These are phyloP conservation scores for Lodderomyces metapsilosis DNA, from an alignment of 1,139 yeast genomes.

Conservation along the genomic window DNA sequence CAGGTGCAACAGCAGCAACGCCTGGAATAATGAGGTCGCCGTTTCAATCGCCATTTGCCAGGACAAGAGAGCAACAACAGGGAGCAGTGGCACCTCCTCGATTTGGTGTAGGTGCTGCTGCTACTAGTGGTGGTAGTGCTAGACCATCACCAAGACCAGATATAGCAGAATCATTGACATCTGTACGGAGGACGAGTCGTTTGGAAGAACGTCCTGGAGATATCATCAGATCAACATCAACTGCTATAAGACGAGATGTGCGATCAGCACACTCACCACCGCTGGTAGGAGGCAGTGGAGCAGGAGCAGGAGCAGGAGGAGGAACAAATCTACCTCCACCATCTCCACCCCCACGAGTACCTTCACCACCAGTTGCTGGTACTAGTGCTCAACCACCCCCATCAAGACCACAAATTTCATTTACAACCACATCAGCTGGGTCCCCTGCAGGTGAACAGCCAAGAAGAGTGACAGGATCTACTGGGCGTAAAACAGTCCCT, in stretches of 20 bases:
- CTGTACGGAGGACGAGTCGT: not conserved
- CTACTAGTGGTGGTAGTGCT: too few species aligned
- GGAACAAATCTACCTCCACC: conserved; percentile 3
- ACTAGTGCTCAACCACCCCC: conserved; percentile 3
- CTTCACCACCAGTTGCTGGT: conserved; percentile 1
- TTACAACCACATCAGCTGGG: not conserved
- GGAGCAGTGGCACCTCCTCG: not conserved
- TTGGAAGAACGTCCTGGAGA: conserved; percentile 2
- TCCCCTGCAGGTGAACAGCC: conserved; percentile 5
- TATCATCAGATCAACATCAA: conserved; percentile 3
- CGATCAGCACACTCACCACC: conserved; percentile 1
- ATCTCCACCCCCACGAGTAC: not conserved
- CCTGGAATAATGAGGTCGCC: conserved; percentile 1
- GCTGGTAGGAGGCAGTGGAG: not conserved
- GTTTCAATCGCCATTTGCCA: conserved; percentile 9
- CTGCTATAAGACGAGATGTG: not conserved
- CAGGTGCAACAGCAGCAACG: conserved; percentile 2
- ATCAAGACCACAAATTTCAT: conserved; percentile 3
- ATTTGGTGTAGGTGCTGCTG: not conserved
- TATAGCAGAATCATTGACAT: conserved; percentile 2
- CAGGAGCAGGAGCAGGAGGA: conserved; percentile 1
- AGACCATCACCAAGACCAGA: conserved; percentile 5
- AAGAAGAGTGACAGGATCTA: not conserved
- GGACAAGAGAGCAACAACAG: not conserved
- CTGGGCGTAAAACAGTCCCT: conserved; percentile 6